Conservation (phyloP, 768 basidiomycete species). For the Lentinula raphanica region DNA sequence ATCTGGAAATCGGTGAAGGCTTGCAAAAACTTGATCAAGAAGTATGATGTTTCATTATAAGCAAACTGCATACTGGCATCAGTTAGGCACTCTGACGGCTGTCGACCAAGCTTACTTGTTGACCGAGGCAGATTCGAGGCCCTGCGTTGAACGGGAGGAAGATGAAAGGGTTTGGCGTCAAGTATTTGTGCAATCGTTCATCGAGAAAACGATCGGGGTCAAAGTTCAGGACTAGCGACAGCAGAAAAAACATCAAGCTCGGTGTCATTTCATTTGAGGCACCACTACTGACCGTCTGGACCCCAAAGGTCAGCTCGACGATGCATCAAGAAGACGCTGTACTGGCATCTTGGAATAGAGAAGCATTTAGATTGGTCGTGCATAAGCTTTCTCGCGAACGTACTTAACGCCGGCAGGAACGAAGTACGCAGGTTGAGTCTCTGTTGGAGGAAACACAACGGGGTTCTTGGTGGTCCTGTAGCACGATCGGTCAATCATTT, state of each 20-base stretch:
- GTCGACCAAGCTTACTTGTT: conserved; percentile 29
- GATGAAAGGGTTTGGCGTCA: conserved; percentile 48
- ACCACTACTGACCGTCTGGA: conserved; percentile 53
- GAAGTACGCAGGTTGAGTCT: conserved; percentile 18
- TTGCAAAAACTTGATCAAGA: conserved; percentile 58
- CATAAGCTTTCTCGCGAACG: background rate
- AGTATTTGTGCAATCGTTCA: conserved; percentile 48
- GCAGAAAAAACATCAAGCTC: background rate
- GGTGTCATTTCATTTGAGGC: background rate
- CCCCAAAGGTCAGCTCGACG: conserved; percentile 62
- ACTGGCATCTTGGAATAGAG: conserved; percentile 27
- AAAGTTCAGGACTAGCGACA: conserved; percentile 43
- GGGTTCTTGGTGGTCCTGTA: conserved; percentile 17
- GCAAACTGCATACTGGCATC: conserved; percentile 40
- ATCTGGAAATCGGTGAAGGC: conserved; percentile 41
- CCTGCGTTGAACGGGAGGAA: conserved; percentile 52
- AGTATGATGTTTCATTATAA: conserved; percentile 60
- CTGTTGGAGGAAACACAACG: conserved; percentile 15
- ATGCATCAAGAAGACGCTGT: conserved; percentile 56
- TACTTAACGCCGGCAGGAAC: conserved; percentile 26
- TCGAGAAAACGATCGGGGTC: conserved; percentile 70
- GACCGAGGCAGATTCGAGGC: conserved; percentile 47
- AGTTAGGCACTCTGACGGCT: background rate
- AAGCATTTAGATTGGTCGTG: too few relatives aligned
- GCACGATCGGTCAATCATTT: too few relatives aligned